Evolutionary conservation across 179 eudicot species (phyloP).

Genomic region (Heliamphora pulchella): DNA sequence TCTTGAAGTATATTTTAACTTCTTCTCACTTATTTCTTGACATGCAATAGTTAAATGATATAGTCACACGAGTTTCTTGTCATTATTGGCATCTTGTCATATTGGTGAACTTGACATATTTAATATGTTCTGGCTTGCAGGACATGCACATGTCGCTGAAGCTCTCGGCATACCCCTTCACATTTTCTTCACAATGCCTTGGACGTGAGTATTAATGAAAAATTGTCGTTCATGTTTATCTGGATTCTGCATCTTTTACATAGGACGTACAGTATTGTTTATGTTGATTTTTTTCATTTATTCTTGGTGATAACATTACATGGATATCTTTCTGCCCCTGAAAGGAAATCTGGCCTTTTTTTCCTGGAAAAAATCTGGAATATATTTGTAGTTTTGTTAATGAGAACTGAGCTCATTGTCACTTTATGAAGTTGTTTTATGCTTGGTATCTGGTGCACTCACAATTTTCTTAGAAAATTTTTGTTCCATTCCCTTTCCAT

Average conservation of each 20-base stretch:
- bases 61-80: too few species aligned
- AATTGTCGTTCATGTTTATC: not conserved
- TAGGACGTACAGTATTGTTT: not conserved
- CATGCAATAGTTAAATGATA: not conserved
- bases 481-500: not conserved
- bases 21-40: not conserved
- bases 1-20: not conserved
- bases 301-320: not conserved
- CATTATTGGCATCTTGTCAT: not conserved
- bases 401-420: not conserved
- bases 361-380: not conserved
- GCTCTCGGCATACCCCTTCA: slow-evolving; percentile 78
- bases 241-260: not conserved
- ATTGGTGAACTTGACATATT: slow-evolving; percentile 10
- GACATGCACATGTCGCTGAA: slow-evolving; percentile 92
- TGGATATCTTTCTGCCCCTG: slow-evolving; percentile 1
- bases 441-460: not conserved
- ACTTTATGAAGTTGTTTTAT: slow-evolving; percentile 1
- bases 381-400: not conserved
- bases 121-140: slow-evolving; percentile 33
- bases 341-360: not conserved
- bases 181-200: slow-evolving; percentile 92
- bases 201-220: slow-evolving; percentile 70
- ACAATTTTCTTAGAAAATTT: not conserved
- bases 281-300: not conserved